Conservation (phyloP, 352 stramenopile species). For the Globisporangium heterothallicum region DNA sequence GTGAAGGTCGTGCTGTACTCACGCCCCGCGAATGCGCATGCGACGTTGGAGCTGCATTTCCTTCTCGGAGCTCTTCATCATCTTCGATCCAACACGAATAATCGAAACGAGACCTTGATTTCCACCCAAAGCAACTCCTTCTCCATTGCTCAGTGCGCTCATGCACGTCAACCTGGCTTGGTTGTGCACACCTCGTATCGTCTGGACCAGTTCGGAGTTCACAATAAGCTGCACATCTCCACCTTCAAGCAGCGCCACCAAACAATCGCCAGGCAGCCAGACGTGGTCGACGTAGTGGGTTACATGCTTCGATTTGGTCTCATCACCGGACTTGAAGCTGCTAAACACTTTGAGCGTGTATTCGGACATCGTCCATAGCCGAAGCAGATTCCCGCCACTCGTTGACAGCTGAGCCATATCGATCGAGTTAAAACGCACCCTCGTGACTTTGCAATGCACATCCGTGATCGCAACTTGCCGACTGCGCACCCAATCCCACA, state of each 20-base stretch:
- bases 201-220: slow-evolving; percentile 70
- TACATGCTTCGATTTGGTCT: slow-evolving; percentile 41
- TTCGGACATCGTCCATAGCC: slow-evolving; percentile 70
- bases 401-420: slow-evolving; percentile 79
- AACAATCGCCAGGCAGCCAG: slow-evolving; percentile 60
- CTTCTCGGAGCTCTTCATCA: slow-evolving; percentile 52
- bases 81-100: slow-evolving; percentile 45
- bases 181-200: slow-evolving; percentile 54
- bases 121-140: slow-evolving; percentile 54
- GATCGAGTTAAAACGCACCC: slow-evolving; percentile 70
- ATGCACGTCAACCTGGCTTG: slow-evolving; percentile 30
- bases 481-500: slow-evolving; percentile 76
- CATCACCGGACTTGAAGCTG: slow-evolving; percentile 74
- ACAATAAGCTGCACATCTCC: slow-evolving; percentile 72
- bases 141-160: slow-evolving; percentile 35
- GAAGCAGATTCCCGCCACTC: slow-evolving; percentile 57
- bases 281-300: slow-evolving; percentile 61
- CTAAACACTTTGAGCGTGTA: slow-evolving; percentile 64
- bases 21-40: slow-evolving; percentile 49
- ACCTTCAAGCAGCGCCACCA: slow-evolving; percentile 64
- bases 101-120: slow-evolving; percentile 54
- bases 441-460: slow-evolving; percentile 65
- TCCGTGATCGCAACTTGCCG: slow-evolving; percentile 53
- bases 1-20: slow-evolving; percentile 7
- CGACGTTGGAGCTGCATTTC: slow-evolving; percentile 65